These are phyloP conservation scores for Aureobasidium sp. DNA, from an alignment of 2,329 filamentous ascomycete genomes.

Conservation along the genomic window DNA sequence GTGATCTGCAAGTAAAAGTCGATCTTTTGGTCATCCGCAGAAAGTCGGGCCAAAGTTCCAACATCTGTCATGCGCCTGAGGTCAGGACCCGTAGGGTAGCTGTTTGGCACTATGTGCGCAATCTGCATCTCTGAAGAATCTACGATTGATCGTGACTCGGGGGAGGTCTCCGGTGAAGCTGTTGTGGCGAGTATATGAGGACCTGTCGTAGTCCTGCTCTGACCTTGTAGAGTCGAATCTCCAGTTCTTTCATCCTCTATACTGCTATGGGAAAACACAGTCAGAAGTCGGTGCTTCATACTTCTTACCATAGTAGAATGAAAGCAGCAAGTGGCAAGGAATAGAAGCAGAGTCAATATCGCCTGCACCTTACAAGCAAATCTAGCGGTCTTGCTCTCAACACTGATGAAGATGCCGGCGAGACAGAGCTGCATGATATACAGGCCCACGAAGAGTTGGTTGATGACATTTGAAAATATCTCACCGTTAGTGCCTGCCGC, in stretches of 20 bases:
- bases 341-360: neutral
- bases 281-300: neutral
- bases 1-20: neutral
- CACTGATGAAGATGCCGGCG: neutral
- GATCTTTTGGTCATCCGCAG: neutral
- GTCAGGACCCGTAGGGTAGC: neutral
- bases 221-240: neutral
- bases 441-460: neutral
- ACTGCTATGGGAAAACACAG: neutral
- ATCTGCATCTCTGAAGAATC: neutral
- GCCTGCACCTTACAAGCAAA: neutral
- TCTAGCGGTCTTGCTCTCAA: neutral
- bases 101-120: neutral
- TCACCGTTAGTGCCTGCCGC: neutral
- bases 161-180: neutral
- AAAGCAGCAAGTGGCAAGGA: neutral
- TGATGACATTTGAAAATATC: neutral
- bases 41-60: neutral
- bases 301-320: neutral
- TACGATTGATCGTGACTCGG: neutral
- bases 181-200: neutral
- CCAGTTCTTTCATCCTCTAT: neutral
- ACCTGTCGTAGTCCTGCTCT: neutral
- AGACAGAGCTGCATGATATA: conserved; percentile 4
- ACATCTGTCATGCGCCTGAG: neutral